Evolutionary conservation across 2,329 filamentous ascomycete genomes (phyloP).

Genomic region (Corynespora cassiicola): DNA sequence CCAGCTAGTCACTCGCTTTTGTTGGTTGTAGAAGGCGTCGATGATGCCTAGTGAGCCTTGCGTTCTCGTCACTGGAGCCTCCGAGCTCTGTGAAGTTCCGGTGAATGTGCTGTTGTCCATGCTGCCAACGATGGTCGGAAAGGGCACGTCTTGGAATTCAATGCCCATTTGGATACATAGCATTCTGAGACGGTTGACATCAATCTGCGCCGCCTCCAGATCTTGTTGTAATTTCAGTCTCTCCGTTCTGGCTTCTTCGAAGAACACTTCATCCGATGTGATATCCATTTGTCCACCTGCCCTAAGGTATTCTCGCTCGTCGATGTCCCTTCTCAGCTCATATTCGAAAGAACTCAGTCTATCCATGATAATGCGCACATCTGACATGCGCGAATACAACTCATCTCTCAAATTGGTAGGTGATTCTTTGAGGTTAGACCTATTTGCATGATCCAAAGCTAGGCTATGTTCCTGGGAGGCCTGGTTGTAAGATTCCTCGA

Average conservation of each 20-base stretch:
- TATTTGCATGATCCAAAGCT: no score
- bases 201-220: constrained; percentile 6
- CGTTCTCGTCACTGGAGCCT: no score
- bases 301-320: constrained; percentile 10
- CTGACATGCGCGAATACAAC: constrained; percentile 16
- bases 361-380: constrained; percentile 12
- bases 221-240: constrained; percentile 9
- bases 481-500: no score
- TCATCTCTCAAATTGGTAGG: constrained; percentile 4
- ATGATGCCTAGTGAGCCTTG: constrained; percentile 1
- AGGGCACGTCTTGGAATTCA: constrained; percentile 11
- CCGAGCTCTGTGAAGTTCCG: no score
- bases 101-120: background rate
- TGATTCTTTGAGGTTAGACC: no score
- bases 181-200: constrained; percentile 10
- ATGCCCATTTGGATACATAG: constrained; percentile 10
- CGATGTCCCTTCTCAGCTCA: constrained; percentile 11
- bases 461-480: no score
- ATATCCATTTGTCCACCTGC: constrained; percentile 3
- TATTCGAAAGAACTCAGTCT: constrained; percentile 14
- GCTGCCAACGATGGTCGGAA: constrained; percentile 2
- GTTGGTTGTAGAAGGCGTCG: constrained; percentile 2
- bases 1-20: constrained; percentile 4
- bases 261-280: constrained; percentile 10
- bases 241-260: constrained; percentile 4